phyloP scores from a whole-genome alignment of 1,284 basidiomycete genomes.

The Ceratobasidium sp. region DNA sequence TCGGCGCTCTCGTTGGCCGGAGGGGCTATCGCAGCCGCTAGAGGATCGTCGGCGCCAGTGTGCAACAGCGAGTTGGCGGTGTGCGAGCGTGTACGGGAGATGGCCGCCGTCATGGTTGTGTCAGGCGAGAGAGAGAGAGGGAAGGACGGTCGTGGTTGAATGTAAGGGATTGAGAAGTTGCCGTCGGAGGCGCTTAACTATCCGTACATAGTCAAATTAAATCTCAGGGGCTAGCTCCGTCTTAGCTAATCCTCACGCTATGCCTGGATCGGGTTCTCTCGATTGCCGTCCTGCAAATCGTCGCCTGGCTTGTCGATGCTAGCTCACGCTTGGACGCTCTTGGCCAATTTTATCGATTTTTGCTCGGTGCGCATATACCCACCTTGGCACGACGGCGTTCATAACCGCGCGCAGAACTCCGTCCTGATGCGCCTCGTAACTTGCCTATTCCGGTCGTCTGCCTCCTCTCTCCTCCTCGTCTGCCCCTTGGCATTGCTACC shows the following conservation, averaged over 20 bases:
- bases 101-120: slow-evolving; percentile 32
- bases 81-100: slow-evolving; percentile 27
- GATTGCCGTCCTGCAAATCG: not conserved
- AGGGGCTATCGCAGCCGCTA: slow-evolving; percentile 73
- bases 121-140: not conserved
- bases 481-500: not conserved
- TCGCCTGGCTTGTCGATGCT: not conserved
- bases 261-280: not conserved
- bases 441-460: not conserved
- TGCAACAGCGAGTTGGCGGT: not conserved
- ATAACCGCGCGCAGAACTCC: not conserved
- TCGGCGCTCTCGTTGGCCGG: slow-evolving; percentile 76
- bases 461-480: not conserved
- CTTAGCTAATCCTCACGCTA: not conserved
- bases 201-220: slow-evolving; percentile 36
- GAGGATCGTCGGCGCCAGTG: slow-evolving; percentile 66
- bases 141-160: not conserved
- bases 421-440: no score
- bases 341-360: not conserved
- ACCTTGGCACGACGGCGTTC: not conserved
- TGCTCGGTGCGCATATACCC: not conserved
- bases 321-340: no score
- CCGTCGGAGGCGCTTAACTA: slow-evolving; percentile 25
- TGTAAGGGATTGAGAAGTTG: not conserved
- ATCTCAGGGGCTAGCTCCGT: slow-evolving; percentile 26